Evolutionary conservation across 2,329 filamentous ascomycete species (phyloP).

Genomic region (Diaporthe citrichinensis): DNA sequence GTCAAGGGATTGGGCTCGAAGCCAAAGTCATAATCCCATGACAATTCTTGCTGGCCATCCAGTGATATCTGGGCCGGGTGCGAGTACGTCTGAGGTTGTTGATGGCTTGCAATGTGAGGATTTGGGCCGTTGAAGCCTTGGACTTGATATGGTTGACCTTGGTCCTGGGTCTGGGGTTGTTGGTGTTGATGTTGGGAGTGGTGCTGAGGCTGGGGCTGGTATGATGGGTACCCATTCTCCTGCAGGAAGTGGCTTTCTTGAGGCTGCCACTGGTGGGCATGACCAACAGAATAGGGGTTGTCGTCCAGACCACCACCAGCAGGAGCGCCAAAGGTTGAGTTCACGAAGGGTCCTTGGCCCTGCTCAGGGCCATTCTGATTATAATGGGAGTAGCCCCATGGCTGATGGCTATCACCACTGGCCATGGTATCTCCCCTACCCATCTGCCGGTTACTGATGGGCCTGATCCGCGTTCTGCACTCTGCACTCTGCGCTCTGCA

Average conservation of each 20-base stretch:
- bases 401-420: slow-evolving; percentile 41
- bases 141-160: slow-evolving; percentile 35
- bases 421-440: slow-evolving; percentile 20
- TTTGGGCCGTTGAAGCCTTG: slow-evolving; percentile 34
- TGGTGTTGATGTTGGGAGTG: slow-evolving; percentile 7
- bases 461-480: background rate
- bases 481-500: background rate
- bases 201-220: slow-evolving; percentile 22
- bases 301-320: slow-evolving; percentile 26
- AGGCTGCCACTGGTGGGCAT: slow-evolving; percentile 40
- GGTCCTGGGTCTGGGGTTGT: background rate
- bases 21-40: slow-evolving; percentile 39
- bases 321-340: slow-evolving; percentile 35
- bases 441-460: background rate
- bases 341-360: slow-evolving; percentile 36
- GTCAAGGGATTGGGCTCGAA: slow-evolving; percentile 34
- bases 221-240: slow-evolving; percentile 25
- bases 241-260: slow-evolving; percentile 37
- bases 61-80: slow-evolving; percentile 32
- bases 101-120: slow-evolving; percentile 33
- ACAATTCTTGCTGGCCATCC: slow-evolving; percentile 30
- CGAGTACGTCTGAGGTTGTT: slow-evolving; percentile 37
- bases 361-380: slow-evolving; percentile 36
- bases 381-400: slow-evolving; percentile 40
- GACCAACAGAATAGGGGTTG: slow-evolving; percentile 35